These are phyloP conservation scores for Diaporthe amygdali DNA, from an alignment of 2,329 filamentous ascomycete species.

Conservation along the genomic window DNA sequence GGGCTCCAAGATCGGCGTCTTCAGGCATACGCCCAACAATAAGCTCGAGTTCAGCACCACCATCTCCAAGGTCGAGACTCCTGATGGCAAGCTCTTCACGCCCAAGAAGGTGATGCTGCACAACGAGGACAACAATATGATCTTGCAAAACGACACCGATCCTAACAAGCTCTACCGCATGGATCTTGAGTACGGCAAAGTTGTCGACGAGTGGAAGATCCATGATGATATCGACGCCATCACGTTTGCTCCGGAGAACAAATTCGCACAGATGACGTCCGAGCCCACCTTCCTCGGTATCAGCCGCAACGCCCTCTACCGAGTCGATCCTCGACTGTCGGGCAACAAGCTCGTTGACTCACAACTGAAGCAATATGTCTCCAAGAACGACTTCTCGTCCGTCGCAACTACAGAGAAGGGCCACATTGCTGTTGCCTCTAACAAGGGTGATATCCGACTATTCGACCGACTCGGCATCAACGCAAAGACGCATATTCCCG, in stretches of 20 bases:
- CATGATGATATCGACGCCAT: slow-evolving; percentile 95
- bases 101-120: slow-evolving; percentile 98
- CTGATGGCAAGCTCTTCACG: slow-evolving; percentile 84
- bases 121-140: slow-evolving; percentile 86
- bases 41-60: slow-evolving; percentile 95
- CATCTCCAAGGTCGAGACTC: slow-evolving; percentile 93
- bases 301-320: slow-evolving; percentile 90
- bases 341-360: slow-evolving; percentile 93
- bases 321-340: slow-evolving; percentile 86
- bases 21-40: slow-evolving; percentile 94
- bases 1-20: slow-evolving; percentile 97
- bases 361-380: slow-evolving; percentile 92
- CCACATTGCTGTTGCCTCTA: slow-evolving; percentile 94
- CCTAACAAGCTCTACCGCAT: slow-evolving; percentile 94
- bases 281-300: slow-evolving; percentile 96
- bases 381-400: slow-evolving; percentile 97
- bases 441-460: slow-evolving; percentile 95
- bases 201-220: slow-evolving; percentile 98
- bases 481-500: slow-evolving; percentile 95
- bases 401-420: slow-evolving; percentile 95
- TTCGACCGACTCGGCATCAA: slow-evolving; percentile 97
- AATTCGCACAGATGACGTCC: slow-evolving; percentile 96
- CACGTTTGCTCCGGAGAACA: slow-evolving; percentile 93
- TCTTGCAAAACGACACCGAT: slow-evolving; percentile 81
- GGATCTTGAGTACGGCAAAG: slow-evolving; percentile 97